Evolutionary conservation across 164 flowering plant genomes (phyloP).

Genomic region (Magnolia officinalis): DNA sequence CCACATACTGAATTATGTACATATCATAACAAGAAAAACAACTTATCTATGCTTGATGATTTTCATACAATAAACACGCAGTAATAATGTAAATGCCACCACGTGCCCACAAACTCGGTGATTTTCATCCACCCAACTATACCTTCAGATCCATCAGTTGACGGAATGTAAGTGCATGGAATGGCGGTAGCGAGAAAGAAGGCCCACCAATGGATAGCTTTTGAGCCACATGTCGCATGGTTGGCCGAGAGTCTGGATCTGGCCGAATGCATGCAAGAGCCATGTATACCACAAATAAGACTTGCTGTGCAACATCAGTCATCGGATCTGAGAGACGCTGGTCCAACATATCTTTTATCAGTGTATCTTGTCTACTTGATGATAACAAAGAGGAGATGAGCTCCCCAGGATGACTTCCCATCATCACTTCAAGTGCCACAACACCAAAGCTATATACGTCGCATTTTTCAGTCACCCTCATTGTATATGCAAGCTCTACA

Average conservation of each 20-base stretch:
- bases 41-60: no score
- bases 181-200: not conserved
- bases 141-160: not conserved
- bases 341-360: conserved; percentile 41
- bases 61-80: no score
- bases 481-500: conserved; percentile 48
- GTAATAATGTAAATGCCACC: no score
- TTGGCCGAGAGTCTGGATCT: not conserved
- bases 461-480: conserved; percentile 53
- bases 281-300: conserved; percentile 22
- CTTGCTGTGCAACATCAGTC: conserved; percentile 40
- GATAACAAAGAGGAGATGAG: conserved; percentile 28
- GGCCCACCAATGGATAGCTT: not conserved
- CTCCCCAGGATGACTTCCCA: conserved; percentile 67
- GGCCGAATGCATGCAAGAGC: not conserved
- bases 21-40: no score
- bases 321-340: conserved; percentile 47
- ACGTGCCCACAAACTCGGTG: no score
- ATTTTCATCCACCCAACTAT: no score
- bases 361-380: not conserved
- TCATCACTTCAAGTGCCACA: conserved; percentile 52
- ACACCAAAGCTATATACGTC: conserved; percentile 75
- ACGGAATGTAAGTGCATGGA: not conserved
- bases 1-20: no score
- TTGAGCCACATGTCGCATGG: not conserved